Evolutionary conservation across 805 yeast genomes (phyloP), one percentile per base, ranked within the genome.

Genomic region (Cyberlindnera samutprakarnensis): DNA sequence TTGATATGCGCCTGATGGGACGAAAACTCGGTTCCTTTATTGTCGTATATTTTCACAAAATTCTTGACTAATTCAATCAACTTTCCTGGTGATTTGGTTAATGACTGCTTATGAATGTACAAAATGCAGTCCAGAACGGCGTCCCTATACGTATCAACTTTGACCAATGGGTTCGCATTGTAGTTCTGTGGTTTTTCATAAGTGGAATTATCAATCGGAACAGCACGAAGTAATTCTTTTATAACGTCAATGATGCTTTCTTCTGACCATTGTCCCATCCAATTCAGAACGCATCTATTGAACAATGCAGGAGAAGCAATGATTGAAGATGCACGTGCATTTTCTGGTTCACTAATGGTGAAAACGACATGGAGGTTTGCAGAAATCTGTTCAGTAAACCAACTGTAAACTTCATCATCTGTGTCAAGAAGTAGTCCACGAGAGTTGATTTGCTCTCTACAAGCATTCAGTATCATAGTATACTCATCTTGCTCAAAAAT

Each of bases 221-320:
- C 46, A 24, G 47, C 34, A 23, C 55, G 56, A 1, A 76, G 49
- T 27, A 66, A 41, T 4, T 54, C 54, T 0, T 45, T 34, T 0
- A 79, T 72, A 21, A 86, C 72, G 30, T 73, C 72, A 6, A 39
- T 32, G 30, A 78, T 52, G 0, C 86, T 59, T 0, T 47, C 37
- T 4, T 43, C 37, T 0, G 78, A 64, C 96, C 96, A 88, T 33
- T 75, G 75, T 5, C 95, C 95, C 79, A 86, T 75, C 87, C 90
- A 84, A 47, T 79, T 74, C 23, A 90, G 56, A 2, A 85, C 94
- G 62, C 96, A 88, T 48, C 97, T 63, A 48, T 88, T 88, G 56
- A 85, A 78, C 21, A 88, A 59, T 0, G 96, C 96, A 0, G 96
- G 95, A 0, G 96, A 88, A 0, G 86, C 64, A 2, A 79, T 64